Evolutionary conservation across 1,139 yeast genomes (phyloP), one percentile per base, ranked within the genome.

Genomic region (Taphrina pruni): DNA sequence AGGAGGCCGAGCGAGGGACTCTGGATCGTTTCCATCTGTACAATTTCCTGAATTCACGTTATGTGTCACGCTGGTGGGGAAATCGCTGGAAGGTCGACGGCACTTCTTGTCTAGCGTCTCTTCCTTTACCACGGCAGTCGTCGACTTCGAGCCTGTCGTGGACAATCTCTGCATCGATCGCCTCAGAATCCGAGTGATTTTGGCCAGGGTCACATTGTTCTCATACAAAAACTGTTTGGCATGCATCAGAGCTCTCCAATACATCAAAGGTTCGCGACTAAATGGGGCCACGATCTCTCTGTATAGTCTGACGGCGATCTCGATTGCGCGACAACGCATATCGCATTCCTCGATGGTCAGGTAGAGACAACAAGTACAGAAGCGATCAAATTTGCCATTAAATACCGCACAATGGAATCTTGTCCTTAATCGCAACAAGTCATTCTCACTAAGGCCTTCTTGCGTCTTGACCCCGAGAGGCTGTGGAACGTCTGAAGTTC

Each of bases 381-480:
- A 32, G 14, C 14, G 43, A 3, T 54, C 58, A 21, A 35, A 20
- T 6, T 1, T 17, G 14, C 58, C 58, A 35, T 35, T 8, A 20
- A 21, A 54, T 3, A 35, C 58, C 11, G 58, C 58, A 36, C 58
- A 54, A 17, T 54, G 43, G 17, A 54, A 54, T 17, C 58, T 20
- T 9, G 58, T 54, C 21, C 43, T 32, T 46, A 35, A 1, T 1
- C 43, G 26, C 21, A 54, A 35, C 43, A 54, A 17, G n/a, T 21
- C 38, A 21, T 6, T 21, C 17, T 50, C 55, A 21, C 17, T 3
- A 1, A 50, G 14, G 55, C 48, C 1, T 1, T 0, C 20, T n/a
- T 7, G n/a, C n/a, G 8, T n/a, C 20, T 45, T 3, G 48, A 14
- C 20, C 8, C 5, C 1, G 8, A 17, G 8, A 45, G n/a, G n/a